These are phyloP conservation scores for Aphanomyces astaci DNA, from an alignment of 352 stramenopile genomes.

Conservation along the genomic window DNA sequence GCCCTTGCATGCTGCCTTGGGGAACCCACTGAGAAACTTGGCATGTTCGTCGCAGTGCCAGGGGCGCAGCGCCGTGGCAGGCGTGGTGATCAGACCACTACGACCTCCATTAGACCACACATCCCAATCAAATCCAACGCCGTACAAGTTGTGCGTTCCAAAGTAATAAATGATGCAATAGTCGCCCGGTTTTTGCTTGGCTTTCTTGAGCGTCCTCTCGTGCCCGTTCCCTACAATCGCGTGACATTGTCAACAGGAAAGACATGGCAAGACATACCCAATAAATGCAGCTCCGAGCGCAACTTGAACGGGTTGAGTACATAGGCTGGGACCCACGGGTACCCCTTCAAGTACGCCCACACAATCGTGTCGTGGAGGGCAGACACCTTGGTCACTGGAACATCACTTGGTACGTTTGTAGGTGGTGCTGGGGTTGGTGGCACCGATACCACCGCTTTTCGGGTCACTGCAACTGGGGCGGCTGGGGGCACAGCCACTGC, in stretches of 20 bases:
- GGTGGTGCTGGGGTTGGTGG: no score
- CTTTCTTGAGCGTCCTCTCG: background rate
- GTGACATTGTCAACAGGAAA: background rate
- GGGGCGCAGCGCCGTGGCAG: background rate
- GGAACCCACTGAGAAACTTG: background rate
- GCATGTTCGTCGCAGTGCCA: background rate
- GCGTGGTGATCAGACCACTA: background rate
- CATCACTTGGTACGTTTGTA: no score
- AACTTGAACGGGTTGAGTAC: background rate
- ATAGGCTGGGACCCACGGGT: slow-evolving; percentile 1
- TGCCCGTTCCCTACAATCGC: background rate
- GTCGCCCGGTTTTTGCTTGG: background rate
- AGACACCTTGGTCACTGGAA: no score
- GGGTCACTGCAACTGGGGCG: no score
- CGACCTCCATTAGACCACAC: no score
- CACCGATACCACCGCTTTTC: no score
- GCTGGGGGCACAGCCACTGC: no score
- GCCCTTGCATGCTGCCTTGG: background rate
- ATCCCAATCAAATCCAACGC: no score
- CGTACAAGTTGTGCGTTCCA: slow-evolving; percentile 12
- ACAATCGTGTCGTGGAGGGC: background rate
- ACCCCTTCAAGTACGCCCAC: slow-evolving; percentile 5
- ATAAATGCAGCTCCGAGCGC: background rate
- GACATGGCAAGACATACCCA: background rate
- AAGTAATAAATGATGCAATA: background rate